Evolutionary conservation across 306 rosid genomes (phyloP), one percentile per base, ranked within the genome.

Genomic region (Citrullus mucosospermus): DNA sequence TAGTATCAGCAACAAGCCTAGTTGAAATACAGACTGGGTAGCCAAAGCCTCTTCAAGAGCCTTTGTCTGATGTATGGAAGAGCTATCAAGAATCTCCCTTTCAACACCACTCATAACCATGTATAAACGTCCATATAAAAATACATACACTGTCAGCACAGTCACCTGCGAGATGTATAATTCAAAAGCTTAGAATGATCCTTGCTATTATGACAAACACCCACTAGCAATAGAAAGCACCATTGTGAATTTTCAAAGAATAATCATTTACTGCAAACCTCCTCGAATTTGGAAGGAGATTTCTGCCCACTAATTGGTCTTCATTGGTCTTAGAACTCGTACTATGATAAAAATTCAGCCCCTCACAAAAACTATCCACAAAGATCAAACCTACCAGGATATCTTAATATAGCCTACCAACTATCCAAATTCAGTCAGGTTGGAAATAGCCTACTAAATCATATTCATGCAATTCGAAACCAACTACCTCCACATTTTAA

Each of bases 51-150:
- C 80, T 85, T 95, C 99, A 25, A 95, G 97, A 79, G 96, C 96
- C 85, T 84, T 87, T 86, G 77, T 85, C 80, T 89, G 88, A 68
- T 25, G 89, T 84, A 95, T 79, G 80, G 80, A 6, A 61, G 96
- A 86, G 80, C 80, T 87, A 36, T 81, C 85, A 78, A 95, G 85
- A 78, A 95, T 86, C 86, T 86, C 97, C 79, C 79, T 85, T 82
- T 95, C 99, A 66, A 92, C 83, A 70, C 99, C 99, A 83, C 99
- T 95, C 93, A 95, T 85, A 62, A 91, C 99, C 99, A 95, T 86
- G 81, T 92, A 95, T 6, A 95, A 57, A 18, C 97, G 97, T 69
- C 97, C 99, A 78, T 95, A 92, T 73, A 95, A 86, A 88, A 92
- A 95, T 56, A 87, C 83, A 78, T 91, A 95, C 50, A 92, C 99